These are phyloP conservation scores for Scortechinia acanthostroma DNA, from an alignment of 2,329 filamentous ascomycete species.

Conservation along the genomic window DNA sequence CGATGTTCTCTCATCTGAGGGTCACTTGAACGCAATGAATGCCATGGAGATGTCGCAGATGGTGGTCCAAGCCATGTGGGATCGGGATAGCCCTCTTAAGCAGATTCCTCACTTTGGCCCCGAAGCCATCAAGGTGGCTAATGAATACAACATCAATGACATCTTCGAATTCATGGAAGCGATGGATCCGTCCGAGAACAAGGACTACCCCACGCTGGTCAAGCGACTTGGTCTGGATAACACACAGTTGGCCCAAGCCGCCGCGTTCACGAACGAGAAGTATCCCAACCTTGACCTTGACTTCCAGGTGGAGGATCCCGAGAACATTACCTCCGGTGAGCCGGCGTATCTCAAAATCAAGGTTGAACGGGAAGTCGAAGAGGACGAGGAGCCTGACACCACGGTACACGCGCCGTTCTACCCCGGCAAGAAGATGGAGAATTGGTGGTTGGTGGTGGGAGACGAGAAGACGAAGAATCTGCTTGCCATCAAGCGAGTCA, in stretches of 20 bases:
- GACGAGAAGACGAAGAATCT: conserved; percentile 84
- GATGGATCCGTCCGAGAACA: conserved; percentile 92
- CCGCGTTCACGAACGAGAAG: conserved; percentile 88
- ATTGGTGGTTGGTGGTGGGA: conserved; percentile 96
- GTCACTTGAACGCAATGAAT: conserved; percentile 91
- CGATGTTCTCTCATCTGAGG: conserved; percentile 90
- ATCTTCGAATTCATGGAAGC: conserved; percentile 98
- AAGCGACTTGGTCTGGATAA: conserved; percentile 74
- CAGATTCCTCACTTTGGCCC: conserved; percentile 92
- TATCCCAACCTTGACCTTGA: conserved; percentile 93
- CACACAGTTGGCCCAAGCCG: conserved; percentile 78
- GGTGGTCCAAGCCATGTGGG: conserved; percentile 99
- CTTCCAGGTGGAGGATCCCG: conserved; percentile 76
- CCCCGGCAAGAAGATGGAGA: conserved; percentile 84
- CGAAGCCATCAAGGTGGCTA: conserved; percentile 75
- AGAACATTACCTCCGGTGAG: conserved; percentile 72
- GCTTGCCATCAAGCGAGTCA: conserved; percentile 89
- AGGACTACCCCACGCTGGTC: conserved; percentile 71
- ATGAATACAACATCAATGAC: conserved; percentile 79
- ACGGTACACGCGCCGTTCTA: conserved; percentile 94
- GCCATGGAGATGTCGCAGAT: conserved; percentile 99
- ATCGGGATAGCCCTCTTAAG: conserved; percentile 90
- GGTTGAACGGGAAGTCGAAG: conserved; percentile 76
- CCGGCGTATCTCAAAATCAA: conserved; percentile 77
- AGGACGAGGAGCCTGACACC: conserved; percentile 64